Conservation (phyloP, 2,329 filamentous ascomycete species). For the Ascocoryne sarcoides region DNA sequence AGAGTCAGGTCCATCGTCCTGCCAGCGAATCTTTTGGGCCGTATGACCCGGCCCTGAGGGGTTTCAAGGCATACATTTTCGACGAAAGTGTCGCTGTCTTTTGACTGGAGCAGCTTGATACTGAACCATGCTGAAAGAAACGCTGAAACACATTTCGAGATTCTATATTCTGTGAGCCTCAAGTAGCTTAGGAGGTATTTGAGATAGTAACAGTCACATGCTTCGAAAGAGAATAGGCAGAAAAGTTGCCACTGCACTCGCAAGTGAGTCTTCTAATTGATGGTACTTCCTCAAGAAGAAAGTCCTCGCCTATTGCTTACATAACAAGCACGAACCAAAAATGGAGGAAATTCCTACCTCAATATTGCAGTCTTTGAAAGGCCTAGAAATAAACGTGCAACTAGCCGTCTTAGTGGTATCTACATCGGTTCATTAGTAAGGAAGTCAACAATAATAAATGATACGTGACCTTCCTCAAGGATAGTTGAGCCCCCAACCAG, state of each 20-base stretch:
- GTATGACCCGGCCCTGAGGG: slow-evolving; percentile 16
- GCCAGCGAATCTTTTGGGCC: slow-evolving; percentile 42
- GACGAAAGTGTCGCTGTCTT: slow-evolving; percentile 35
- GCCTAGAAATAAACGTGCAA: slow-evolving; percentile 20
- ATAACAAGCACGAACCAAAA: too few relatives aligned
- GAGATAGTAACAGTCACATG: too few relatives aligned
- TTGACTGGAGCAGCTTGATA: slow-evolving; percentile 48
- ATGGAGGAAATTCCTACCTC: slow-evolving; percentile 14
- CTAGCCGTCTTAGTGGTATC: slow-evolving; percentile 27
- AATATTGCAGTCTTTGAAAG: slow-evolving; percentile 1
- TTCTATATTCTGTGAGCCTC: too few relatives aligned
- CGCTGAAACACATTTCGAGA: slow-evolving; percentile 47
- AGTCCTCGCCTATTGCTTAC: too few relatives aligned
- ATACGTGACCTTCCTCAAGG: slow-evolving; percentile 41
- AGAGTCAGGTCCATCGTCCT: slow-evolving; percentile 74
- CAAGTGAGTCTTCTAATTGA: too few relatives aligned
- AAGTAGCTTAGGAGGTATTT: too few relatives aligned
- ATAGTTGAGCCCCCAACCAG: slow-evolving; percentile 52
- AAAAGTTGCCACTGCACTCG: too few relatives aligned
- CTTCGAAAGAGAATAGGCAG: too few relatives aligned
- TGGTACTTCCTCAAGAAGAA: too few relatives aligned
- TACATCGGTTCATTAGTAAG: slow-evolving; percentile 9
- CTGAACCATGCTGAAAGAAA: slow-evolving; percentile 52
- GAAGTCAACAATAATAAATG: background rate
- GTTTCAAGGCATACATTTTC: slow-evolving; percentile 31